Evolutionary conservation across 1,284 basidiomycete genomes (phyloP).

Genomic region (Inonotus obliquus): DNA sequence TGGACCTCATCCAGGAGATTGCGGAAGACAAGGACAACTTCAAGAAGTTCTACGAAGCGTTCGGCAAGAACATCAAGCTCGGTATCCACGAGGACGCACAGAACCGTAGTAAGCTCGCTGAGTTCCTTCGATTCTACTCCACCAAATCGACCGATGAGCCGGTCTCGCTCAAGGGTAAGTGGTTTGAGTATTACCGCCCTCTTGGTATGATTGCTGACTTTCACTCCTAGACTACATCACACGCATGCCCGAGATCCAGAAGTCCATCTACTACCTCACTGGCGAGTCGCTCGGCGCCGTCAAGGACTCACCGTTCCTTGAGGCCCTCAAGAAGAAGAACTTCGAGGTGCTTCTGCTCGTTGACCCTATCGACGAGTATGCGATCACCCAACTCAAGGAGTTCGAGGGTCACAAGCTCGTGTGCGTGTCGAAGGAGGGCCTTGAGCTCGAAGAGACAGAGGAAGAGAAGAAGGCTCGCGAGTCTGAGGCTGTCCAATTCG

Average conservation of each 20-base stretch:
- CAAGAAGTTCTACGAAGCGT: conserved; percentile 93
- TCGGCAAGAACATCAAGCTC: conserved; percentile 97
- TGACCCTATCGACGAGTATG: conserved; percentile 98
- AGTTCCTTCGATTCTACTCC: conserved; percentile 98
- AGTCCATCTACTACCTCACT: conserved; percentile 99
- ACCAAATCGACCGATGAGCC: conserved; percentile 93
- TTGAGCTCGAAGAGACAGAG: conserved; percentile 98
- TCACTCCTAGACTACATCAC: conserved; percentile 89
- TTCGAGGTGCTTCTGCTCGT: conserved; percentile 98
- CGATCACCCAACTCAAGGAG: conserved; percentile 98
- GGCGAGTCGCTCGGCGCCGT: conserved; percentile 94
- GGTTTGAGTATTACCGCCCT: neutral
- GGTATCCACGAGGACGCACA: conserved; percentile 99
- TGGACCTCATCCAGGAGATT: conserved; percentile 95
- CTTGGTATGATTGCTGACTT: conserved; percentile 12
- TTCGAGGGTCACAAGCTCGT: conserved; percentile 98
- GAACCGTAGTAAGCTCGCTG: conserved; percentile 99
- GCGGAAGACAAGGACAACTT: conserved; percentile 99
- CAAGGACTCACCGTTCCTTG: conserved; percentile 97
- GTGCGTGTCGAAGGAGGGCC: conserved; percentile 98
- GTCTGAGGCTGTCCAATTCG: conserved; percentile 81
- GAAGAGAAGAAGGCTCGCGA: conserved; percentile 95
- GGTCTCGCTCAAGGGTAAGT: conserved; percentile 88
- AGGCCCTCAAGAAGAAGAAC: conserved; percentile 99
- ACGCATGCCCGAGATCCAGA: conserved; percentile 98